Percentiles rank a stretch among this genome's conserved stretches.
Conservation (phyloP, 208 protist species). For the Angomonas deanei region DNA sequence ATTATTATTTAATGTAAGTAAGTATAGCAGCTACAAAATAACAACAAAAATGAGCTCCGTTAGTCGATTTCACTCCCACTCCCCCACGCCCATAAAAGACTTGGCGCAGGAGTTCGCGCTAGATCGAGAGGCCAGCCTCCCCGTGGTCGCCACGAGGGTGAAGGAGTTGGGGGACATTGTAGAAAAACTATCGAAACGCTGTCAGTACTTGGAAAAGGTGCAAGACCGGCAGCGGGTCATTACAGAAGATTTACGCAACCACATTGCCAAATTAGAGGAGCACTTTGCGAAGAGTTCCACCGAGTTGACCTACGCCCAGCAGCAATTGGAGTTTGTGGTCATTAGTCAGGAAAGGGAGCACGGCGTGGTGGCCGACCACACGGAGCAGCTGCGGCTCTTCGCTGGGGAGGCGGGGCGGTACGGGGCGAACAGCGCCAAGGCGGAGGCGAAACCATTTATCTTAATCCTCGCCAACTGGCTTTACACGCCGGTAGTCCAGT, state of each 20-base stretch:
- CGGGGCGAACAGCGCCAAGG: not conserved
- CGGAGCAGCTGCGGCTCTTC: slow-evolving; percentile 80
- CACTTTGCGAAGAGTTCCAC: slow-evolving; percentile 53
- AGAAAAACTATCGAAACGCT: not conserved
- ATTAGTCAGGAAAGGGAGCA: slow-evolving; percentile 64
- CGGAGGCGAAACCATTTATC: slow-evolving; percentile 23
- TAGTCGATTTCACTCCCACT: not conserved
- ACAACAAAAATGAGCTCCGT: too few relatives aligned
- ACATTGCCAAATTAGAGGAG: slow-evolving; percentile 52
- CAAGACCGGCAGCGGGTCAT: slow-evolving; percentile 37
- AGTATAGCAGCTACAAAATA: too few relatives aligned
- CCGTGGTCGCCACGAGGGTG: not conserved
- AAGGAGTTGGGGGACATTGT: not conserved
- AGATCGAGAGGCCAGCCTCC: not conserved
- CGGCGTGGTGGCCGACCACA: slow-evolving; percentile 80
- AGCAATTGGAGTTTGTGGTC: slow-evolving; percentile 81
- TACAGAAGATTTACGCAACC: slow-evolving; percentile 40
- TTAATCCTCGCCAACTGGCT: slow-evolving; percentile 72
- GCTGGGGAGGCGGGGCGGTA: slow-evolving; percentile 59
- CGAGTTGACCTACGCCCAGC: slow-evolving; percentile 74
- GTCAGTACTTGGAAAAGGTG: slow-evolving; percentile 13
- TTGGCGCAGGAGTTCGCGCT: not conserved
- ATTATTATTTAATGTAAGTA: too few relatives aligned
- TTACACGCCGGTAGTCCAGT: slow-evolving; percentile 73
- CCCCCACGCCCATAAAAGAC: not conserved